These are phyloP conservation scores for Eucalyptus regnans DNA, from an alignment of 345 rosid species.

Conservation along the genomic window DNA sequence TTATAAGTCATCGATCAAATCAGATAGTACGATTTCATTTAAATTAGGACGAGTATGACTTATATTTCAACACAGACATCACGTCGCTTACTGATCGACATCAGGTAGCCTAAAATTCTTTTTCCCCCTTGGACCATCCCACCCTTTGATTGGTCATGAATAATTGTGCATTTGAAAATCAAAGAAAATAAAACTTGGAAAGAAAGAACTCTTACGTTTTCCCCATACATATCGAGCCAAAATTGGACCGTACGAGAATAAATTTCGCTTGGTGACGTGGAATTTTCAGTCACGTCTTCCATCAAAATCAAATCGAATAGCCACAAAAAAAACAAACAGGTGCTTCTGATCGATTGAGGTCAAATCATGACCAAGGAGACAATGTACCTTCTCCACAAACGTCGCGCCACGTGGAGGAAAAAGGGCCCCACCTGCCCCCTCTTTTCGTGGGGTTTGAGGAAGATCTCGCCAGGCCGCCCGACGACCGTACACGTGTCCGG, in stretches of 20 bases:
- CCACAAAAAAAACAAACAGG: neutral
- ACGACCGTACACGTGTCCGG: neutral
- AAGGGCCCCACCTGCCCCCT: neutral
- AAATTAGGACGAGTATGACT: no score
- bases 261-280: neutral
- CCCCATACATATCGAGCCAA: neutral
- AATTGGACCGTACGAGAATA: neutral
- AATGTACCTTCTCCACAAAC: neutral
- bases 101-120: neutral
- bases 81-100: no score
- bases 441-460: neutral
- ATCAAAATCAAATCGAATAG: neutral
- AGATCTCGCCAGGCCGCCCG: neutral
- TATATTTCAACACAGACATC: no score
- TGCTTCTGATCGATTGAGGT: neutral
- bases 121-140: no score
- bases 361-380: neutral
- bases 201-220: neutral
- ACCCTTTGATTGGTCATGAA: neutral
- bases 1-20: no score
- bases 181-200: neutral
- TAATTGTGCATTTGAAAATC: neutral
- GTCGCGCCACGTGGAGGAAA: neutral
- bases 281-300: neutral
- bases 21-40: no score